Conservation (phyloP, 2,329 filamentous ascomycete genomes). For the Aspergillus fischeri region DNA sequence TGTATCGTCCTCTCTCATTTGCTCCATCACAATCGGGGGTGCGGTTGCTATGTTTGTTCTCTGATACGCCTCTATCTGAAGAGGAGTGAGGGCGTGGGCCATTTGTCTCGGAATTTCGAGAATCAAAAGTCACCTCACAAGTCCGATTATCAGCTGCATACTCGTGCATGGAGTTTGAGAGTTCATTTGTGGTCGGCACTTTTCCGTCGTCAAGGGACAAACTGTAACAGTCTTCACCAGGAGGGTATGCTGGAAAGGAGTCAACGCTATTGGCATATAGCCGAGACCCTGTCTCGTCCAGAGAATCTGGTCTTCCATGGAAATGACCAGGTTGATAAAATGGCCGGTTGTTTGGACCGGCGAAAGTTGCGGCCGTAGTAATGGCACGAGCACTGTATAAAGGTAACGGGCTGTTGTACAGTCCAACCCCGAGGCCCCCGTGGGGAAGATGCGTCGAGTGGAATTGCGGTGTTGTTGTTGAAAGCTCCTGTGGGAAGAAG, state of each 20-base stretch:
- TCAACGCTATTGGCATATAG: neutral
- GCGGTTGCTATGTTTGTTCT: neutral
- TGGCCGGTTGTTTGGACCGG: conserved; percentile 10
- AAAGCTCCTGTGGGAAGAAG: conserved; percentile 56
- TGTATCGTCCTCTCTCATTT: conserved; percentile 16
- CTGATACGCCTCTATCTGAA: neutral
- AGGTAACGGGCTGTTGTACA: conserved; percentile 16
- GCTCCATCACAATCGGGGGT: conserved; percentile 7
- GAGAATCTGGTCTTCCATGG: neutral
- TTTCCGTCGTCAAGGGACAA: neutral
- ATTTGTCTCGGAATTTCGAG: neutral
- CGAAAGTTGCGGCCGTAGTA: conserved; percentile 7
- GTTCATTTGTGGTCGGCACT: neutral
- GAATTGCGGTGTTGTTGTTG: conserved; percentile 12
- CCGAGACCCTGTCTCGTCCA: neutral
- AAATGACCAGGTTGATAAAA: conserved; percentile 3
- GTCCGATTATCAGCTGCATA: neutral
- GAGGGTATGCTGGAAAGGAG: neutral
- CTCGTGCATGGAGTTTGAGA: neutral
- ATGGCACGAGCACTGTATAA: conserved; percentile 15
- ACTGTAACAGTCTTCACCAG: neutral
- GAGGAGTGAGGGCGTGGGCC: neutral
- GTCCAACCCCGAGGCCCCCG: conserved; percentile 15
- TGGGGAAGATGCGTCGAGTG: conserved; percentile 12
- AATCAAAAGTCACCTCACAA: neutral